A percentile compares a stretch with the other conserved stretches of the same genome.
Evolutionary conservation across 1,139 yeast species (phyloP).

Genomic region (Geotrichum citri-aurantii): DNA sequence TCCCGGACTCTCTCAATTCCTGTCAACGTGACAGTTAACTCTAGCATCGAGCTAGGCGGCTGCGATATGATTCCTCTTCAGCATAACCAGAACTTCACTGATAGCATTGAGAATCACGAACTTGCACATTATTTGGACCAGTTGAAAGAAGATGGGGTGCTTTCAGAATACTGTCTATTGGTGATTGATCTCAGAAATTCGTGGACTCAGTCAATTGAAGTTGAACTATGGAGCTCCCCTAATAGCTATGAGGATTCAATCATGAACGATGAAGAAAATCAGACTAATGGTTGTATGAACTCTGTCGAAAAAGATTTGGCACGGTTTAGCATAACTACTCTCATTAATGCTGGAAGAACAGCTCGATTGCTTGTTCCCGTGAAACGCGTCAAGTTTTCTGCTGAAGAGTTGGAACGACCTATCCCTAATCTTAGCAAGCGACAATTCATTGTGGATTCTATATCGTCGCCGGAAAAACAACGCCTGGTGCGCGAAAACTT

Average conservation of each 20-base stretch:
- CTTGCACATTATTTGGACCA: constrained; percentile 19
- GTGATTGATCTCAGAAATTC: constrained; percentile 66
- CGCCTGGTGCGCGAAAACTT: constrained; percentile 52
- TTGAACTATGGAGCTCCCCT: constrained; percentile 36
- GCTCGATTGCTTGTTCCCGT: constrained; percentile 66
- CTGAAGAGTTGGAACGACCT: constrained; percentile 43
- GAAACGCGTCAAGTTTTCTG: constrained; percentile 45
- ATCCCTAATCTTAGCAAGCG: constrained; percentile 74
- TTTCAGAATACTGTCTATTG: constrained; percentile 54
- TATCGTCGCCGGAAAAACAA: constrained; percentile 51
- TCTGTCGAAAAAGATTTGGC: constrained; percentile 16
- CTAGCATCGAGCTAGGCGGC: constrained; percentile 68
- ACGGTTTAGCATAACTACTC: constrained; percentile 24
- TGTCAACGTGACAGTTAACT: constrained; percentile 58
- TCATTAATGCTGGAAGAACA: constrained; percentile 47
- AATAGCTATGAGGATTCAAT: constrained; percentile 29
- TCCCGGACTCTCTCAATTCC: constrained; percentile 59
- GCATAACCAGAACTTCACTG: constrained; percentile 19
- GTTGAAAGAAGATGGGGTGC: constrained; percentile 25
- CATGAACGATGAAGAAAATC: not conserved
- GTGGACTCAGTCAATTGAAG: constrained; percentile 45
- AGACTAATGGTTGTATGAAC: constrained; percentile 21
- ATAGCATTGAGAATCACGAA: constrained; percentile 7
- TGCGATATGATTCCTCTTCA: constrained; percentile 58
- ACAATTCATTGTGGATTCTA: constrained; percentile 65